phyloP scores from a whole-genome alignment of 2,329 filamentous ascomycete species.

The Capronia americana region DNA sequence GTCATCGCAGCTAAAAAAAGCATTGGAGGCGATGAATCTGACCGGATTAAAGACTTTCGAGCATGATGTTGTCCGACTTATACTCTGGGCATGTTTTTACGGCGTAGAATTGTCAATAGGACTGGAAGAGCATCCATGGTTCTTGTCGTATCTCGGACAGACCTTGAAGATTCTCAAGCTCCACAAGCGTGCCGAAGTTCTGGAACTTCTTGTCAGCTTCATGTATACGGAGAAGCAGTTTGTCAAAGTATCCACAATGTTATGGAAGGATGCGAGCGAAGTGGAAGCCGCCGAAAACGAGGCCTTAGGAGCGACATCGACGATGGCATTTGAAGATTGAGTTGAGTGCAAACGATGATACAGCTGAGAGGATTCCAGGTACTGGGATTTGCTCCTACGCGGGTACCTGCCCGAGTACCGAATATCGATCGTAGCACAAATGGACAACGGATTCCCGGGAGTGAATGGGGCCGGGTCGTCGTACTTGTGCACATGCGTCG shows the following conservation, averaged over 20 bases:
- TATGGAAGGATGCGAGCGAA: neutral
- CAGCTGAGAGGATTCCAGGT: neutral
- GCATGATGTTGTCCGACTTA: neutral
- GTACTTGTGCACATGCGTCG: neutral
- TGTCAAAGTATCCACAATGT: neutral
- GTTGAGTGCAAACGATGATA: neutral
- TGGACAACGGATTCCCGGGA: neutral
- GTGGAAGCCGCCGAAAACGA: neutral
- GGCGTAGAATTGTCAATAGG: neutral
- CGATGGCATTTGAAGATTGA: neutral
- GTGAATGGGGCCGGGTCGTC: neutral
- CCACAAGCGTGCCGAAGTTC: neutral
- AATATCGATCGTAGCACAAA: neutral
- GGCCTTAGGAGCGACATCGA: neutral
- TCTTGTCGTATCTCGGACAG: neutral
- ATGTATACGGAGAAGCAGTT: constrained; percentile 6
- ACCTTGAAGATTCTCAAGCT: neutral
- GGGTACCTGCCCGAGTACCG: neutral
- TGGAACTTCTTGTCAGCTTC: constrained; percentile 11
- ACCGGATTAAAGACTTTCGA: neutral
- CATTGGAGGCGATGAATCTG: neutral
- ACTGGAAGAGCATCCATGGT: neutral
- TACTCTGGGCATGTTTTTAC: constrained; percentile 1
- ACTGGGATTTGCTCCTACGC: neutral
- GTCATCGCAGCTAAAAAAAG: neutral